Conservation (phyloP, 371 early-diverging fungal species). For the Choanephora cucurbitarum region DNA sequence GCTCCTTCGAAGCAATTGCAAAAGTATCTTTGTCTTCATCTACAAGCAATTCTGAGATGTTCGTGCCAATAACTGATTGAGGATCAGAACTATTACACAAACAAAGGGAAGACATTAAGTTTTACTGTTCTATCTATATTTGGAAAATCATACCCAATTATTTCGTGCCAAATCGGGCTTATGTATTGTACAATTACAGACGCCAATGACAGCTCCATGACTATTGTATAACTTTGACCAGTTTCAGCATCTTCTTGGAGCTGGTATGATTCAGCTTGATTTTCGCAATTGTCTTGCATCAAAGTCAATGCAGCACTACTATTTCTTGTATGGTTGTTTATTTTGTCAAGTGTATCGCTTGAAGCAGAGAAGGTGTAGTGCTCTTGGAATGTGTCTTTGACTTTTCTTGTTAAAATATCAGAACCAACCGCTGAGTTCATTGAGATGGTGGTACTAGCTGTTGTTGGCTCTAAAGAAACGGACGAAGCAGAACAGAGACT, state of each 20-base stretch:
- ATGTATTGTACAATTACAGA: conserved; percentile 53
- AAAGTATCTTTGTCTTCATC: conserved; percentile 64
- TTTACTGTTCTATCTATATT: too few relatives aligned
- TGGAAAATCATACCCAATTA: conserved; percentile 49
- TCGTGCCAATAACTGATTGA: conserved; percentile 46
- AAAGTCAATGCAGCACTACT: conserved; percentile 10
- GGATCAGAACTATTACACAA: conserved; percentile 43
- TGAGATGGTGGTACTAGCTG: not conserved
- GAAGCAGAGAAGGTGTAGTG: not conserved
- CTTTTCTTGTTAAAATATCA: not conserved
- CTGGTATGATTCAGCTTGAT: conserved; percentile 3
- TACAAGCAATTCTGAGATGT: conserved; percentile 49
- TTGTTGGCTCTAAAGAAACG: not conserved
- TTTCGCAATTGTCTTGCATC: conserved; percentile 3
- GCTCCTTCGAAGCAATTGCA: conserved; percentile 65
- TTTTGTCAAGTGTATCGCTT: not conserved
- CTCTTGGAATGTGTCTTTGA: not conserved
- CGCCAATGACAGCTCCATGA: conserved; percentile 63
- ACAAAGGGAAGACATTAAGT: too few relatives aligned
- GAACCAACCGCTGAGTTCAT: too few relatives aligned
- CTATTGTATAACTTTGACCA: conserved; percentile 62
- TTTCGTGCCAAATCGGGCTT: conserved; percentile 63
- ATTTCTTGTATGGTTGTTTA: conserved; percentile 1
- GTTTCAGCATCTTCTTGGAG: conserved; percentile 54
- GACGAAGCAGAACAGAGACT: conserved; percentile 39